A percentile compares a stretch with the other conserved stretches of the same genome.
These are phyloP conservation scores for Crinitomyces ghanaensis DNA, from an alignment of 805 yeast species.

Conservation along the genomic window DNA sequence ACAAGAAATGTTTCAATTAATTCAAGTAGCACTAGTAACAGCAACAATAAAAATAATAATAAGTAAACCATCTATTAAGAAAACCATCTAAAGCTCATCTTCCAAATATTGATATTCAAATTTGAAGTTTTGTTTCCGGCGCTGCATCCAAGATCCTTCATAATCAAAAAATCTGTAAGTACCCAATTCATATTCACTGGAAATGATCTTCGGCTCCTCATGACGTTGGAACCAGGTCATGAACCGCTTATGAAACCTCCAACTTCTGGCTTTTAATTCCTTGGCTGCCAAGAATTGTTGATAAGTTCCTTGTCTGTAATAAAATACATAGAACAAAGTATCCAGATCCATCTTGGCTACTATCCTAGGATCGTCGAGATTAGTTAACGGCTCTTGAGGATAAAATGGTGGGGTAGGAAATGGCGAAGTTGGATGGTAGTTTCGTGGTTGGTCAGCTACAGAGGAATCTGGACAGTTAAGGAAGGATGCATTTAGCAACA, in stretches of 20 bases:
- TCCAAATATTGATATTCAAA: slow-evolving; percentile 35
- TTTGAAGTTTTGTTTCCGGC: slow-evolving; percentile 49
- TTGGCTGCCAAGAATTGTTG: slow-evolving; percentile 68
- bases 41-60: no score
- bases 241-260: slow-evolving; percentile 65
- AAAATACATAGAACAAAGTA: slow-evolving; percentile 85
- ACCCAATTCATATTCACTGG: slow-evolving; percentile 34
- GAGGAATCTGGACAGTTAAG: slow-evolving; percentile 88
- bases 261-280: slow-evolving; percentile 68
- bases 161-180: slow-evolving; percentile 79
- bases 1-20: no score
- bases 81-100: slow-evolving; percentile 25
- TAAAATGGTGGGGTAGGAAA: slow-evolving; percentile 85
- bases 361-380: slow-evolving; percentile 43
- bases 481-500: slow-evolving; percentile 50
- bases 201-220: slow-evolving; percentile 37
- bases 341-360: slow-evolving; percentile 70
- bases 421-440: slow-evolving; percentile 66
- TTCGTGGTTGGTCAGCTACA: slow-evolving; percentile 76
- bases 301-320: slow-evolving; percentile 67
- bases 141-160: slow-evolving; percentile 55
- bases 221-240: slow-evolving; percentile 75
- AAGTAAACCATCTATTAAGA: not conserved
- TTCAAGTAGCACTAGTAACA: no score
- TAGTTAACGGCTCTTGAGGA: slow-evolving; percentile 64